These are phyloP conservation scores for Diaporthe sp. DNA, from an alignment of 2,329 filamentous ascomycete genomes.

Conservation along the genomic window DNA sequence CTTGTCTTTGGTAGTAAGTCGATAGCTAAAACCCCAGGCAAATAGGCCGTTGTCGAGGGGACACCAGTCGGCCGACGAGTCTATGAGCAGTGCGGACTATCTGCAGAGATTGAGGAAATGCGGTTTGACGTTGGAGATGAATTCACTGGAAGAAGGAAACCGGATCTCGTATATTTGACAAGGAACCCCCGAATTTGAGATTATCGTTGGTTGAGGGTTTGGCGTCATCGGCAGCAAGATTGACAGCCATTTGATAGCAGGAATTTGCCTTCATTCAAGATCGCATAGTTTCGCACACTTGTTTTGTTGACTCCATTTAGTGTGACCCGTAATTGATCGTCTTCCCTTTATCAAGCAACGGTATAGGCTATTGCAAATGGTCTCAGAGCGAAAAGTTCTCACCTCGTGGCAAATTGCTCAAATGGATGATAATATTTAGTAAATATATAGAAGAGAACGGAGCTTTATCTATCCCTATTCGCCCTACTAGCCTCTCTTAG, in stretches of 20 bases:
- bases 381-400: neutral
- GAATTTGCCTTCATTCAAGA: neutral
- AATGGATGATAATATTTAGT: neutral
- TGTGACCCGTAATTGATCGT: neutral
- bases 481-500: neutral
- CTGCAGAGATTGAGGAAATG: constrained; percentile 12
- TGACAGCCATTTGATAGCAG: neutral
- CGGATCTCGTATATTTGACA: neutral
- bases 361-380: neutral
- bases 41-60: neutral
- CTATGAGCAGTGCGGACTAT: constrained; percentile 1
- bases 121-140: constrained; percentile 1
- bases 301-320: no score
- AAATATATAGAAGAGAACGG: no score
- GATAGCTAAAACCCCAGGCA: neutral
- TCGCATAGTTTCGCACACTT: no score
- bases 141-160: neutral
- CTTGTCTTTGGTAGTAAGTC: no score
- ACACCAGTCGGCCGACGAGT: neutral
- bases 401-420: neutral
- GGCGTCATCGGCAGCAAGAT: neutral
- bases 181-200: neutral
- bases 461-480: fast-evolving
- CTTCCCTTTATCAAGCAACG: neutral
- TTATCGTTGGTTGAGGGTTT: neutral